phyloP scores from a whole-genome alignment of 371 early-diverging fungal genomes.

The Rhizopus delemar region DNA sequence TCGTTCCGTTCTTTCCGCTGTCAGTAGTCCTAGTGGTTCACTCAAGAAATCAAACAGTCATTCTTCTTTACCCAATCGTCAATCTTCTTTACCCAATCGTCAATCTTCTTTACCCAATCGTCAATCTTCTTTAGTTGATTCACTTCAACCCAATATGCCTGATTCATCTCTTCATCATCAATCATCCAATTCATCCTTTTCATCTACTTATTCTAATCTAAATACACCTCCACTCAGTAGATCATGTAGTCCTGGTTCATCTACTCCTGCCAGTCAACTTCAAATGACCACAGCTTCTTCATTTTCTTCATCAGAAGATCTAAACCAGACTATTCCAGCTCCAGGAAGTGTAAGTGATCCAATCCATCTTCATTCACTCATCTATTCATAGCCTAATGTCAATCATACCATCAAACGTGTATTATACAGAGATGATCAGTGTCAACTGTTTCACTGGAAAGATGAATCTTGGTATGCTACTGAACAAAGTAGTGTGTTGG shows the following conservation, averaged over 20 bases:
- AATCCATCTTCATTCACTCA: background rate
- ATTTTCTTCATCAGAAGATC: background rate
- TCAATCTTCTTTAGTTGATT: too few species aligned
- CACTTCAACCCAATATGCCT: too few species aligned
- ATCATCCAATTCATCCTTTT: slow-evolving; percentile 1
- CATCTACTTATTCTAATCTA: background rate
- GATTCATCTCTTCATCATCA: slow-evolving; percentile 1
- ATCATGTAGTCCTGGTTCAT: background rate
- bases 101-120: too few species aligned
- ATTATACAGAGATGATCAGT: slow-evolving; percentile 26
- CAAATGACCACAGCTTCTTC: background rate
- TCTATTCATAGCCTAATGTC: slow-evolving; percentile 32
- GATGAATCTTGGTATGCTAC: slow-evolving; percentile 50
- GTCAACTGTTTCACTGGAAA: slow-evolving; percentile 51
- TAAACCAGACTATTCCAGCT: slow-evolving; percentile 8
- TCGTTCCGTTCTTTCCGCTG: slow-evolving; percentile 1
- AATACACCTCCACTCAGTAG: background rate
- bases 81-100: too few species aligned
- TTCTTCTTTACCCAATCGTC: background rate
- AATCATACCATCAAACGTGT: slow-evolving; percentile 29
- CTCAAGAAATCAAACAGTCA: background rate
- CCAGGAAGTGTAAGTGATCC: slow-evolving; percentile 19
- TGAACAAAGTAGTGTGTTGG: slow-evolving; percentile 33
- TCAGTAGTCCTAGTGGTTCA: background rate
- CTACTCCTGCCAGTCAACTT: background rate